A percentile compares a stretch with the other conserved stretches of the same genome.
Conservation (phyloP, 768 basidiomycete species). For the Tulasnella sp. region DNA sequence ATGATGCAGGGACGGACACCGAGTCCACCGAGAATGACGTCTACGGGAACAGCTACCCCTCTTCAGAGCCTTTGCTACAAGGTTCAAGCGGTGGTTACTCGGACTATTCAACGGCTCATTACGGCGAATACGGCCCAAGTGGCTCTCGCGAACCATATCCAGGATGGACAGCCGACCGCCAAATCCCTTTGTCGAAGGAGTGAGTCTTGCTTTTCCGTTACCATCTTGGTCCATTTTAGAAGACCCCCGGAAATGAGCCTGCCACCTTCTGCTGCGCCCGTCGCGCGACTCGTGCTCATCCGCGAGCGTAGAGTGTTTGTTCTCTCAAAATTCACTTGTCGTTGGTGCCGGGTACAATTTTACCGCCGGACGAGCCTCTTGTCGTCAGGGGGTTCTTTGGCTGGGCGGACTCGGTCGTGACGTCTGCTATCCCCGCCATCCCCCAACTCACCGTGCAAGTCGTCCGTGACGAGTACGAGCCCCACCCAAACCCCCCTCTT, state of each 20-base stretch:
- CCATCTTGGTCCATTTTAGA: not conserved
- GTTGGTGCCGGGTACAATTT: not conserved
- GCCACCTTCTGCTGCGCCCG: not conserved
- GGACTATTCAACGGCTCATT: conserved; percentile 65
- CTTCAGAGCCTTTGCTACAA: conserved; percentile 55
- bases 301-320: not conserved
- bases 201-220: conserved; percentile 9
- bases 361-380: not conserved
- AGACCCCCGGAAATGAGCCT: not conserved
- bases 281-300: not conserved
- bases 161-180: conserved; percentile 85
- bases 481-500: not conserved
- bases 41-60: conserved; percentile 63
- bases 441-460: not conserved
- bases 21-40: conserved; percentile 67
- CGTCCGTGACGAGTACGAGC: not conserved
- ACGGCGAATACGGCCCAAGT: conserved; percentile 50
- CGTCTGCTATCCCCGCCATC: not conserved
- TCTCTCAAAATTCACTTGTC: not conserved
- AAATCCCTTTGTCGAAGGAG: conserved; percentile 96
- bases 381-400: not conserved
- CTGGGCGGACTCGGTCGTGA: not conserved
- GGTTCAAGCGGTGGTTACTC: conserved; percentile 33
- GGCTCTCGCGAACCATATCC: conserved; percentile 79
- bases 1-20: conserved; percentile 45